These are phyloP conservation scores for Sporisorium scitamineum DNA, from an alignment of 1,284 basidiomycete species.

Conservation along the genomic window DNA sequence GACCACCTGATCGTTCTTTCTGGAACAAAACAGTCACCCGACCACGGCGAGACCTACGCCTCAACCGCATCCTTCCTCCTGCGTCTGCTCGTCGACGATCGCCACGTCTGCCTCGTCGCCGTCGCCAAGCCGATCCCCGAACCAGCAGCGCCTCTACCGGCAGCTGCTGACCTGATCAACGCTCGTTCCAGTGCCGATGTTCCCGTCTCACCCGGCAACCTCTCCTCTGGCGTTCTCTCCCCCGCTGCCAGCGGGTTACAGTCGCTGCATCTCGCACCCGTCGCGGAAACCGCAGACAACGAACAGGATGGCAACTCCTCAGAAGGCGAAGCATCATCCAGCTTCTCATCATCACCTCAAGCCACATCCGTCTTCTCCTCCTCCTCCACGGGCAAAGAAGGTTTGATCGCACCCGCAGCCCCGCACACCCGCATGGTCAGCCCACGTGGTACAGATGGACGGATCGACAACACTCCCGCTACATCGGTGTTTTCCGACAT, in stretches of 20 bases:
- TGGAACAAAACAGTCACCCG: conserved; percentile 41
- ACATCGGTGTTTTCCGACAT: conserved; percentile 48
- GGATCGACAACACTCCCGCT: conserved; percentile 51
- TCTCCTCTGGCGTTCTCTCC: conserved; percentile 14
- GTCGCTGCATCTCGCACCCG: conserved; percentile 21
- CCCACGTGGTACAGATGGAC: conserved; percentile 19
- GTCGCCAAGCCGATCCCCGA: conserved; percentile 60
- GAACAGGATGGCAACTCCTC: not conserved
- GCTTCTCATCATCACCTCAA: conserved; percentile 17
- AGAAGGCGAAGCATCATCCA: not conserved
- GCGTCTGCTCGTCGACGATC: conserved; percentile 62
- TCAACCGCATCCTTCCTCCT: conserved; percentile 61
- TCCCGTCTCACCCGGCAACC: not conserved
- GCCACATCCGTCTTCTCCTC: conserved; percentile 25
- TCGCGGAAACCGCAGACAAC: not conserved
- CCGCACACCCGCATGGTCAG: conserved; percentile 27
- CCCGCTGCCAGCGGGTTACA: conserved; percentile 6
- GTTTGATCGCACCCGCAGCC: not conserved
- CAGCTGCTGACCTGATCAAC: conserved; percentile 3
- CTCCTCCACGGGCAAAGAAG: not conserved
- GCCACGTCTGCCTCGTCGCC: conserved; percentile 62
- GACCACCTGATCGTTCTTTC: not conserved
- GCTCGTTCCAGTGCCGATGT: conserved; percentile 1
- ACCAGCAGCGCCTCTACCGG: conserved; percentile 36
- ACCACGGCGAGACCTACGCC: conserved; percentile 58